Base-by-base conservation (phyloP, 768 basidiomycete species). In the Termitomyces sp. region DNA sequence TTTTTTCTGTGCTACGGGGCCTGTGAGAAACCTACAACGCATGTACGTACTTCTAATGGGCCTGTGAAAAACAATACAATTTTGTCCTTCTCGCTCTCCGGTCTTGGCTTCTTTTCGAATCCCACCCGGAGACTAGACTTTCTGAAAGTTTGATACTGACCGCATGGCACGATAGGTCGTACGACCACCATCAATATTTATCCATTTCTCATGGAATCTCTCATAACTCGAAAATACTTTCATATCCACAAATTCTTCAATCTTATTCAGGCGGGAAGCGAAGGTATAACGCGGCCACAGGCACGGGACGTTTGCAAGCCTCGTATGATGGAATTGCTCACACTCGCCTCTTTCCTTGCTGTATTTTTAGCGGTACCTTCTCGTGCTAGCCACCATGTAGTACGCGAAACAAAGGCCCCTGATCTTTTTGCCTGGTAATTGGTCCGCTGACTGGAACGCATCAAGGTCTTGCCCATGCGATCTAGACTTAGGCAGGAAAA, bases 401-500 rank as follows among this genome's bases (percentile, higher is more conserved):
- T 70, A 4, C 69, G 70, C 40, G 70, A 71, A 50, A 61, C 45
- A 53, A 65, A 66, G 38, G 64, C 68, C 21, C 61, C 56, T n/a
- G 65, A 68, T 17, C 70, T 66, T 37, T 55, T 66, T 17, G 63
- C 63, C 54, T 70, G 69, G 70, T 17, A 50, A 3, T 55, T 58
- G 19, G 51, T 55, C 33, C 64, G 65, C 15, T 62, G 68, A 38
- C 61, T 69, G 8, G 66, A 66, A 30, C 21, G 54, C 5, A 31
- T 64, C 45, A 63, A 54, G 28, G 31, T 73, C 45, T 67, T 83
- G n/a, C 78, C 79, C 12, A 70, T 82, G 62, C 75, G 76, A 30
- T 73, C 82, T 51, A 79, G 75, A 23, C 73, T 83, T 23, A 62
- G 70, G 8, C 81, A 83, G 61, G 65, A 66, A 42, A 78, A 82